phyloP scores from a whole-genome alignment of 2,329 filamentous ascomycete species.

The Sporothrix schenckii region DNA sequence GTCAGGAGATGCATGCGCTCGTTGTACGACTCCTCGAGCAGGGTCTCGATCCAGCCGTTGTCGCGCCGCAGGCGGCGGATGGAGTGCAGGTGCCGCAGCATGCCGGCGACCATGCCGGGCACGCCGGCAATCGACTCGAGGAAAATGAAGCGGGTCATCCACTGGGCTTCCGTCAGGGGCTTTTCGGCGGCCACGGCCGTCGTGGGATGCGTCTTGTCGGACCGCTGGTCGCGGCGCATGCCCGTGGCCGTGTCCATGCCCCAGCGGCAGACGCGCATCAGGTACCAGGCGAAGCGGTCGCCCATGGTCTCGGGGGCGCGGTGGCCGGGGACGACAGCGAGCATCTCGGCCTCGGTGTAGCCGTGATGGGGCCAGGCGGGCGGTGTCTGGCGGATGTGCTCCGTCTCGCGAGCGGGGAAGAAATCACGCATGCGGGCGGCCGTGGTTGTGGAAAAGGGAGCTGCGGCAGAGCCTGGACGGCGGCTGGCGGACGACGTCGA shows the following conservation, averaged over 20 bases:
- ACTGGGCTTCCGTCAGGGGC: conserved; percentile 81
- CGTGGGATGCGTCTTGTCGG: conserved; percentile 60
- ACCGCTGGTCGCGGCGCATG: conserved; percentile 69
- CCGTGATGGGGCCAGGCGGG: conserved; percentile 71
- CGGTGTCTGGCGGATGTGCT: conserved; percentile 63
- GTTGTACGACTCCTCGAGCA: conserved; percentile 89
- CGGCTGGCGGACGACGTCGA: not conserved
- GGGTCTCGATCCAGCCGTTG: conserved; percentile 94
- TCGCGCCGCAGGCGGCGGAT: conserved; percentile 85
- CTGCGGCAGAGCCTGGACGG: conserved; percentile 35
- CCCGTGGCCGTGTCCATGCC: conserved; percentile 82
- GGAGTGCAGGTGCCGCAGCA: conserved; percentile 85
- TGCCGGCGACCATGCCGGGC: conserved; percentile 94
- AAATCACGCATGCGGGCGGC: conserved; percentile 56
- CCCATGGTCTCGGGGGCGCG: conserved; percentile 71
- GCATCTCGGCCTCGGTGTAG: conserved; percentile 81
- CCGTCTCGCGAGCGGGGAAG: conserved; percentile 64
- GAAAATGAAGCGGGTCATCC: conserved; percentile 87
- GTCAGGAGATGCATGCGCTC: conserved; percentile 90
- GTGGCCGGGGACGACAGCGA: conserved; percentile 72
- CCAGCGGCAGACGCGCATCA: conserved; percentile 75
- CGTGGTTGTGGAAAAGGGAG: conserved; percentile 55
- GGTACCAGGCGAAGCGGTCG: conserved; percentile 76
- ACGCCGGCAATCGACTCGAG: conserved; percentile 93
- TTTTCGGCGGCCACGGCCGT: conserved; percentile 57